These are phyloP conservation scores for Neurospora sp. DNA, from an alignment of 2,329 filamentous ascomycete species.

Conservation along the genomic window DNA sequence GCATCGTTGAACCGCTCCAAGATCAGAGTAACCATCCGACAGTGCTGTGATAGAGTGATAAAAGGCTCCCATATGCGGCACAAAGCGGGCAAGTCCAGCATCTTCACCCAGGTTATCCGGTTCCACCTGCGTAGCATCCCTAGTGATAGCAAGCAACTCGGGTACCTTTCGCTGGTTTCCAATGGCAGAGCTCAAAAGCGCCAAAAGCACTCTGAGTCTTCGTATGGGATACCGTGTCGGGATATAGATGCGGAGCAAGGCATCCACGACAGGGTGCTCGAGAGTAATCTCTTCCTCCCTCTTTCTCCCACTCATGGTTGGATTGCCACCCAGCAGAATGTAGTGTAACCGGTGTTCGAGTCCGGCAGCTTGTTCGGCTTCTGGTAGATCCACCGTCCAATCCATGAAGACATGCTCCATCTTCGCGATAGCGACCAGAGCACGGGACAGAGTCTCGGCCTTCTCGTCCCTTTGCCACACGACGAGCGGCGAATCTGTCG, in stretches of 20 bases:
- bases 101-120: slow-evolving; percentile 35
- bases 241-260: slow-evolving; percentile 40
- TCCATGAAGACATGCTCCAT: slow-evolving; percentile 47
- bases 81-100: slow-evolving; percentile 29
- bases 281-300: slow-evolving; percentile 27
- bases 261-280: slow-evolving; percentile 35
- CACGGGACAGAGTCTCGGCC: slow-evolving; percentile 44
- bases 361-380: slow-evolving; percentile 43
- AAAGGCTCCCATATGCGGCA: slow-evolving; percentile 39
- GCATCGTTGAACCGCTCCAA: slow-evolving; percentile 24
- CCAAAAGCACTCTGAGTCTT: slow-evolving; percentile 40
- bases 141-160: slow-evolving; percentile 30
- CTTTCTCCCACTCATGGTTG: slow-evolving; percentile 8
- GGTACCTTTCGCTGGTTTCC: slow-evolving; percentile 31
- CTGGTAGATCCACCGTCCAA: slow-evolving; percentile 43
- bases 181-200: slow-evolving; percentile 38
- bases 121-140: slow-evolving; percentile 27
- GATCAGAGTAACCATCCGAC: slow-evolving; percentile 26
- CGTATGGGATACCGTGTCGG: slow-evolving; percentile 41
- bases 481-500: slow-evolving; percentile 36
- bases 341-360: slow-evolving; percentile 51
- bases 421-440: slow-evolving; percentile 49
- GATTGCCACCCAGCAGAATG: slow-evolving; percentile 25
- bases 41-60: slow-evolving; percentile 35
- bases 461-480: slow-evolving; percentile 45